These are phyloP conservation scores for Talaromyces ruber DNA, from an alignment of 495 filamentous ascomycete genomes.

Conservation along the genomic window DNA sequence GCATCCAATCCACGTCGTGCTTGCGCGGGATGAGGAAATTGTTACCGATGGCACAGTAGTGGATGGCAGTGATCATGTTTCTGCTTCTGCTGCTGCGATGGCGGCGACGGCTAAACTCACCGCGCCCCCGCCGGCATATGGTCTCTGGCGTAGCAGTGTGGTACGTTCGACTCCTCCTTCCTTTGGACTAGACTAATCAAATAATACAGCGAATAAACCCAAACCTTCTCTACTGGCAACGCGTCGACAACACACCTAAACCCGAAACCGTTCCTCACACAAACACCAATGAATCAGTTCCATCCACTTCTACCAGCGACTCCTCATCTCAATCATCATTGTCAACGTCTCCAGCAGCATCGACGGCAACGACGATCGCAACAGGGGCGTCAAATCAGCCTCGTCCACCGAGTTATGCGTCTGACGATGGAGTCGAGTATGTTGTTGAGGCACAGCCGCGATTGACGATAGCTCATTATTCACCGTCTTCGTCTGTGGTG, in stretches of 20 bases:
- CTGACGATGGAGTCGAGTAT: constrained; percentile 63
- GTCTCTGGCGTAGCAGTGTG: constrained; percentile 73
- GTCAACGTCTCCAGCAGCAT: background rate
- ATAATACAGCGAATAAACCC: constrained; percentile 60
- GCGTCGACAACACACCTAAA: constrained; percentile 30
- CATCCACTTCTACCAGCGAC: background rate
- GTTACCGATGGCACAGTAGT: constrained; percentile 14
- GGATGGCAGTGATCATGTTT: background rate
- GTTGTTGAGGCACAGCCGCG: constrained; percentile 53
- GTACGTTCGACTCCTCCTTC: constrained; percentile 39
- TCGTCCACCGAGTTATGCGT: constrained; percentile 62
- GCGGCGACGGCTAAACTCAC: constrained; percentile 28
- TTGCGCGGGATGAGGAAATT: constrained; percentile 55
- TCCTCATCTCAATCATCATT: background rate
- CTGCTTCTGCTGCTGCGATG: background rate
- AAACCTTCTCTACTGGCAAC: constrained; percentile 70
- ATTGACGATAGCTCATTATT: constrained; percentile 16
- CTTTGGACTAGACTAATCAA: constrained; percentile 1
- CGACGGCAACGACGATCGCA: constrained; percentile 10
- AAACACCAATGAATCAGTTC: background rate
- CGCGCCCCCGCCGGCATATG: constrained; percentile 75
- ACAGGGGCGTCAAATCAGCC: constrained; percentile 9
- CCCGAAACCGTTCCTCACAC: constrained; percentile 6
- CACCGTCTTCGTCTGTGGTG: background rate
- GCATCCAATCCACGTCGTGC: constrained; percentile 52